Percentiles rank a stretch among this genome's conserved stretches.
phyloP scores from a whole-genome alignment of 2,329 filamentous ascomycete genomes.

The Pseudocercospora fijiensis region DNA sequence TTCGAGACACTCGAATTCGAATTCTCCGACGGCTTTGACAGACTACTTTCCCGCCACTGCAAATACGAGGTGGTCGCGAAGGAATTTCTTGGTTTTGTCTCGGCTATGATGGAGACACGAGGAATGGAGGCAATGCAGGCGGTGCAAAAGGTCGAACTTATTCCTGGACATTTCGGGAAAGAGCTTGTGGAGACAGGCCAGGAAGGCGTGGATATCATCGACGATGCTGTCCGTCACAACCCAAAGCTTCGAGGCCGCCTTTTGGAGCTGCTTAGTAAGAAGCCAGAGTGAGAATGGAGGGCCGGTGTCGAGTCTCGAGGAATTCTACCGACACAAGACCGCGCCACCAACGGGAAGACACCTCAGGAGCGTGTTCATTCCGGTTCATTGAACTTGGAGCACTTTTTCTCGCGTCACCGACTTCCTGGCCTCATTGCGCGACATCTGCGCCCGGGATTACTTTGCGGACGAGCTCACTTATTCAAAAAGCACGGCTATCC shows the following conservation, averaged over 20 bases:
- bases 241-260: background rate
- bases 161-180: background rate
- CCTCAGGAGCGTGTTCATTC: too few relatives aligned
- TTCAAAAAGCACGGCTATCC: too few relatives aligned
- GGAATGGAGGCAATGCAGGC: background rate
- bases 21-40: background rate
- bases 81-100: background rate
- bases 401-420: too few relatives aligned
- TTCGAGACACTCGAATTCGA: background rate
- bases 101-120: background rate
- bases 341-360: too few relatives aligned
- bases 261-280: background rate
- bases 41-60: too few relatives aligned
- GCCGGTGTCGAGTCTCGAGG: background rate
- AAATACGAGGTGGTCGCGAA: background rate
- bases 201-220: background rate
- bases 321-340: background rate
- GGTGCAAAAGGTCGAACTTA: background rate
- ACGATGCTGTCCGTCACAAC: background rate
- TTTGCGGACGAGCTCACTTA: too few relatives aligned
- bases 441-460: too few relatives aligned
- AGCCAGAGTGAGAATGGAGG: background rate
- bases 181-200: background rate
- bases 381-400: too few relatives aligned
- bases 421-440: too few relatives aligned